Base-by-base conservation (phyloP, 345 rosid species). In the Heritiera fomes region DNA sequence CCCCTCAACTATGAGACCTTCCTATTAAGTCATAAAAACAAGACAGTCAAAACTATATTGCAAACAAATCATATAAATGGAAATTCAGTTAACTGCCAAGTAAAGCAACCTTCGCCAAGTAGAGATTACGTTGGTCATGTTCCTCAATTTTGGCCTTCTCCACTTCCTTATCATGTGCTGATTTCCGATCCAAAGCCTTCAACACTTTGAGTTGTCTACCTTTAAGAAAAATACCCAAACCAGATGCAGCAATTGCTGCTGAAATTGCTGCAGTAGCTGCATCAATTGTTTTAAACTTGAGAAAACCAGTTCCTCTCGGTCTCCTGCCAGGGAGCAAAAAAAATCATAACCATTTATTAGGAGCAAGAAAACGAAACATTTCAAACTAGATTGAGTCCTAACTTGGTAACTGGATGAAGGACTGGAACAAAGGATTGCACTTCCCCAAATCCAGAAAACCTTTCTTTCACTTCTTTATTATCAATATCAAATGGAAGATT, bases 361-460 rank as follows among this genome's bases (percentile, higher is more conserved):
- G 70, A 64, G 71, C 0, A 67, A 6, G 59, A 74, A 55, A 73
- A 12, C 47, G 58, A 81, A 49, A 7, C 32, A 80, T 68, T 34
- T 59, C 45, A 23, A 60, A 69, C 68, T 55, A 69, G 52, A 47
- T 32, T 38, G 50, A 56, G 41, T 76, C 52, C 87, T 15, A 92
- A 95, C 99, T 90, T 92, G 83, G 99, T 93, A 83, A 92, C 87
- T 72, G 83, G 90, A 84, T 95, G 94, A 75, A 93, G 94, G 82
- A 95, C 98, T 0, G 93, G 97, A 70, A 83, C 49, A 78, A 91
- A 90, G 32, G 93, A 92, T 74, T 82, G 86, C 88, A 92, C 92
- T 81, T 87, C 87, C 75, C 98, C 99, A 86, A 88, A 93, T 70
- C 63, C 88, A 69, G 93, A 78, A 84, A 95, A 95, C 52, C 93